Percentiles rank a stretch among this genome's conserved stretches.
These are phyloP conservation scores for Globisporangium irregulare DNA, from an alignment of 352 stramenopile genomes.

Conservation along the genomic window DNA sequence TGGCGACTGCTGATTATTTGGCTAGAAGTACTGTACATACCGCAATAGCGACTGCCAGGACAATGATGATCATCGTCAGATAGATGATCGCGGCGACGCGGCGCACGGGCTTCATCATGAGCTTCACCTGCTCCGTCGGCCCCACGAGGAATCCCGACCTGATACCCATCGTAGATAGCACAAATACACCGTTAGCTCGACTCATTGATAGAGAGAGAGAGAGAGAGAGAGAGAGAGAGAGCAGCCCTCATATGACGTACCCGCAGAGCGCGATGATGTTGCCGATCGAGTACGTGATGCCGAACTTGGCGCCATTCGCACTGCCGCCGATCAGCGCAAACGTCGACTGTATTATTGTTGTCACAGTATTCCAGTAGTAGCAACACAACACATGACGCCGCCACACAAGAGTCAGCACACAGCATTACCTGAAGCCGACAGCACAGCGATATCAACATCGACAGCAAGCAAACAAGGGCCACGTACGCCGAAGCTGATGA, in stretches of 20 bases:
- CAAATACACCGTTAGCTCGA: too few relatives aligned
- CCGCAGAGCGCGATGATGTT: constrained; percentile 83
- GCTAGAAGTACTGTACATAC: constrained; percentile 21
- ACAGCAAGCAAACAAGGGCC: neutral
- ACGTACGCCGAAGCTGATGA: constrained; percentile 81
- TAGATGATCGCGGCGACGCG: constrained; percentile 73
- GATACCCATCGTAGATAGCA: too few relatives aligned
- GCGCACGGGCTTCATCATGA: constrained; percentile 85
- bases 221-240: neutral
- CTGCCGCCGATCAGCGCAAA: constrained; percentile 70
- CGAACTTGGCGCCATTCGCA: constrained; percentile 75
- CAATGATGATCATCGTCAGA: constrained; percentile 71
- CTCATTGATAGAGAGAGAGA: neutral
- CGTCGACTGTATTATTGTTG: constrained; percentile 47
- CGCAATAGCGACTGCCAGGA: constrained; percentile 67
- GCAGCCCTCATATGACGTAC: constrained; percentile 24
- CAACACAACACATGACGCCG: neutral
- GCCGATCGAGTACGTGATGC: constrained; percentile 77
- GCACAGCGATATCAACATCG: neutral
- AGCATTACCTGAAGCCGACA: neutral
- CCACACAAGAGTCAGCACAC: constrained; percentile 1
- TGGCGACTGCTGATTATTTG: neutral
- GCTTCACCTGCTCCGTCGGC: constrained; percentile 76
- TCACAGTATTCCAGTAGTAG: neutral
- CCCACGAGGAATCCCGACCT: constrained; percentile 76